Evolutionary conservation across 345 rosid genomes (phyloP).

Genomic region (Geranium brycei): DNA sequence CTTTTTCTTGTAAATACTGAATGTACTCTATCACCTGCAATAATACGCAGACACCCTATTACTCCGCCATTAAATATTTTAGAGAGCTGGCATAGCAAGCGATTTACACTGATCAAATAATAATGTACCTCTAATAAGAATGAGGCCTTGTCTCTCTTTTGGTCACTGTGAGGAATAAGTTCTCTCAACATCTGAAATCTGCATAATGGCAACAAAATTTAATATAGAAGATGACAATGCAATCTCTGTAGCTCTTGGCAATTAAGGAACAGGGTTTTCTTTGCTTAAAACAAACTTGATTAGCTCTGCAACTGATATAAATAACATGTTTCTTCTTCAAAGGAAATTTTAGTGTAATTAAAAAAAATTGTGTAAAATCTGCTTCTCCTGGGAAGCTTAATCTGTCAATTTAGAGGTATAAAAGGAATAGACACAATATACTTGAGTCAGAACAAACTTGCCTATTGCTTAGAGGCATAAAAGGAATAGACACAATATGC

Average conservation of each 20-base stretch:
- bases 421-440: no score
- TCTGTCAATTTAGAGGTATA: not conserved
- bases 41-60: not conserved
- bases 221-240: not conserved
- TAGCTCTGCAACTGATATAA: conserved; percentile 15
- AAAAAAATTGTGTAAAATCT: conserved; percentile 13
- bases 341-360: no score
- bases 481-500: no score
- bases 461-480: not conserved
- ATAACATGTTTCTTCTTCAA: conserved; percentile 17
- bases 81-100: not conserved
- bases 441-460: no score
- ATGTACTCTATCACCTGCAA: conserved; percentile 83
- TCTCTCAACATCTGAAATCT: conserved; percentile 90
- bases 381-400: conserved; percentile 8
- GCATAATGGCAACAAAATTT: conserved; percentile 7
- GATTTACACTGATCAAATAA: not conserved
- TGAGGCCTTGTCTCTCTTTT: conserved; percentile 92
- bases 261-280: not conserved
- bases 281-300: no score
- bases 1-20: conserved; percentile 80
- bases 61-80: not conserved
- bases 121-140: conserved; percentile 71
- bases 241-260: not conserved
- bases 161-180: conserved; percentile 80